A percentile compares a stretch with the other conserved stretches of the same genome.
These are phyloP conservation scores for Hortaea werneckii DNA, from an alignment of 2,329 filamentous ascomycete species.

Conservation along the genomic window DNA sequence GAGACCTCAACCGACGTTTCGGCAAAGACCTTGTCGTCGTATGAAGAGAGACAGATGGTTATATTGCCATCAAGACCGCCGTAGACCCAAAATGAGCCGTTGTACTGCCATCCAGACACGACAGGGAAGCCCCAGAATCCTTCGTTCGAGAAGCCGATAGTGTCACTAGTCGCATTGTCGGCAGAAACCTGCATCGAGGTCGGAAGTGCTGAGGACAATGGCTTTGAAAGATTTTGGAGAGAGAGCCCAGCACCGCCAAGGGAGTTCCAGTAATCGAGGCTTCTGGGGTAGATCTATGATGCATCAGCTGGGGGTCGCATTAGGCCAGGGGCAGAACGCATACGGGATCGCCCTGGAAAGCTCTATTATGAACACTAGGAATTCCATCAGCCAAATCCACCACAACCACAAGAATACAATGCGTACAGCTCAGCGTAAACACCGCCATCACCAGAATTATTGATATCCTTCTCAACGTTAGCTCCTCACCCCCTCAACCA, in stretches of 20 bases:
- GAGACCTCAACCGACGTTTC: conserved; percentile 14
- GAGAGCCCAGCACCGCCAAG: conserved; percentile 42
- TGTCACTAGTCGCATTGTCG: conserved; percentile 16
- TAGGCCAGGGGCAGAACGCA: conserved; percentile 22
- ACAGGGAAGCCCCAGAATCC: conserved; percentile 25
- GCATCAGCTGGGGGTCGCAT: conserved; percentile 24
- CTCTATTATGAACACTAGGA: conserved; percentile 51
- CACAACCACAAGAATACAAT: background rate
- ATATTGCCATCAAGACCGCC: conserved; percentile 23
- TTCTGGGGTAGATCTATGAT: conserved; percentile 13
- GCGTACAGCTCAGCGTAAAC: conserved; percentile 56
- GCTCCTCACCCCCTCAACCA: background rate
- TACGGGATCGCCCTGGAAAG: conserved; percentile 47
- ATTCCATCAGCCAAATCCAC: background rate
- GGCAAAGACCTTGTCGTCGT: conserved; percentile 28
- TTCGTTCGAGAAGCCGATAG: conserved; percentile 36
- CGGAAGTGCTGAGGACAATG: conserved; percentile 44
- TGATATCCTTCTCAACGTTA: conserved; percentile 42
- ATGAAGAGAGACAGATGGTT: conserved; percentile 29
- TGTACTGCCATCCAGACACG: conserved; percentile 18
- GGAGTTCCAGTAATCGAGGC: conserved; percentile 38
- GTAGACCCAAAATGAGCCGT: conserved; percentile 26
- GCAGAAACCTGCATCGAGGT: conserved; percentile 38
- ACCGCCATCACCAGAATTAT: conserved; percentile 59
- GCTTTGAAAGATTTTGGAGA: conserved; percentile 36